Evolutionary conservation across 768 basidiomycete species (phyloP).

Genomic region (Podaxis sp.): DNA sequence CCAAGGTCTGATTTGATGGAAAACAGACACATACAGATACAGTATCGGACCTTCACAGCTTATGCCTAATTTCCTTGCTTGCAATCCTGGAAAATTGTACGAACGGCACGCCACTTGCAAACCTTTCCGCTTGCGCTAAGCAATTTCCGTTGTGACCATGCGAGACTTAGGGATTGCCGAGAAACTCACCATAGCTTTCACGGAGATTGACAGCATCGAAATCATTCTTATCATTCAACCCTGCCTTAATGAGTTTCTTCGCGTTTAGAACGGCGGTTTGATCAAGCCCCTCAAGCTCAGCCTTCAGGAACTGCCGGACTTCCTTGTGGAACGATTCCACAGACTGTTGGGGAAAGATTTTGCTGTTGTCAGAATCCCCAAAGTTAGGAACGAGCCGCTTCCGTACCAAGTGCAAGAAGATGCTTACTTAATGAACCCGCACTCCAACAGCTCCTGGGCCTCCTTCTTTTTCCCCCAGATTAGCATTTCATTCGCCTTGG

Average conservation of each 20-base stretch:
- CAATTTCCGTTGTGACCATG: background rate
- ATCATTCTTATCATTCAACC: slow-evolving; percentile 60
- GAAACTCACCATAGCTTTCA: slow-evolving; percentile 56
- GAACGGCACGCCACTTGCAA: slow-evolving; percentile 58
- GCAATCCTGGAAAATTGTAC: slow-evolving; percentile 57
- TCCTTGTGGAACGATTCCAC: slow-evolving; percentile 52
- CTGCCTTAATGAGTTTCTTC: slow-evolving; percentile 54
- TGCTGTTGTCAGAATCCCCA: slow-evolving; percentile 32
- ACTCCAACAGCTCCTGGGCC: slow-evolving; percentile 54
- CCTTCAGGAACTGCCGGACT: slow-evolving; percentile 47
- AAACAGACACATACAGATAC: background rate
- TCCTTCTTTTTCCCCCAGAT: slow-evolving; percentile 68
- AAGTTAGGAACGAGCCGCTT: background rate
- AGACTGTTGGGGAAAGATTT: slow-evolving; percentile 57
- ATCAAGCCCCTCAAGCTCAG: slow-evolving; percentile 61
- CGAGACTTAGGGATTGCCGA: background rate
- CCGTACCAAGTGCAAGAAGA: background rate
- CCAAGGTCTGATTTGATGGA: background rate
- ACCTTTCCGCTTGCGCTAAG: slow-evolving; percentile 61
- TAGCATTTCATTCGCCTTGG: slow-evolving; percentile 70
- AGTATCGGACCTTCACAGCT: slow-evolving; percentile 36
- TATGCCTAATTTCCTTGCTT: slow-evolving; percentile 65
- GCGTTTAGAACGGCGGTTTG: slow-evolving; percentile 50
- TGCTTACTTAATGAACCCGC: slow-evolving; percentile 69
- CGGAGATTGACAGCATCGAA: slow-evolving; percentile 65